Percentiles rank a stretch among this genome's conserved stretches.
Conservation (phyloP, 345 rosid genomes). For the Dimocarpus longan region DNA sequence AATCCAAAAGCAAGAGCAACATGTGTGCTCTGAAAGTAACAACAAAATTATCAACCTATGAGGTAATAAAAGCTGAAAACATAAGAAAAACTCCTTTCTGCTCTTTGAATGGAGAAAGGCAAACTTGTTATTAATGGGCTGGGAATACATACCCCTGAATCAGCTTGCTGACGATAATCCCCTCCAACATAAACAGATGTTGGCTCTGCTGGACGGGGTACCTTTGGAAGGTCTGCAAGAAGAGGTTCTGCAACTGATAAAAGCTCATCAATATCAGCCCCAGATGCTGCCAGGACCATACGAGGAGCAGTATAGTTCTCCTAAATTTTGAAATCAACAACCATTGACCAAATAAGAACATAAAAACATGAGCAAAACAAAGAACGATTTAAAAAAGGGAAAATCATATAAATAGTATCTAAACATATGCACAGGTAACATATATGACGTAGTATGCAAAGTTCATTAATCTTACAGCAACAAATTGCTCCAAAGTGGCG, state of each 20-base stretch:
- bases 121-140: constrained; percentile 19
- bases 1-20: constrained; percentile 78
- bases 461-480: constrained; percentile 48
- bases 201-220: constrained; percentile 39
- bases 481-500: constrained; percentile 58
- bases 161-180: constrained; percentile 67
- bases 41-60: constrained; percentile 4
- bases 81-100: neutral
- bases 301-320: constrained; percentile 67
- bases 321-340: constrained; percentile 39
- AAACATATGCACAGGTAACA: constrained; percentile 2
- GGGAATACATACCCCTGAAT: constrained; percentile 46
- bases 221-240: constrained; percentile 61
- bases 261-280: constrained; percentile 70
- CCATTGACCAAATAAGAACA: constrained; percentile 13
- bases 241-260: constrained; percentile 64
- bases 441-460: neutral
- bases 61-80: neutral
- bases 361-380: constrained; percentile 10
- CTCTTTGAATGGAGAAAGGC: neutral
- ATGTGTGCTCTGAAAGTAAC: constrained; percentile 50
- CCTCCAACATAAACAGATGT: constrained; percentile 72
- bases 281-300: constrained; percentile 76
- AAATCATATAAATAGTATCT: neutral
- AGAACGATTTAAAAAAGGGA: neutral